Percentiles rank a stretch among this genome's conserved stretches.
phyloP scores from a whole-genome alignment of 768 basidiomycete species.

The Lentinus tigrinus region DNA sequence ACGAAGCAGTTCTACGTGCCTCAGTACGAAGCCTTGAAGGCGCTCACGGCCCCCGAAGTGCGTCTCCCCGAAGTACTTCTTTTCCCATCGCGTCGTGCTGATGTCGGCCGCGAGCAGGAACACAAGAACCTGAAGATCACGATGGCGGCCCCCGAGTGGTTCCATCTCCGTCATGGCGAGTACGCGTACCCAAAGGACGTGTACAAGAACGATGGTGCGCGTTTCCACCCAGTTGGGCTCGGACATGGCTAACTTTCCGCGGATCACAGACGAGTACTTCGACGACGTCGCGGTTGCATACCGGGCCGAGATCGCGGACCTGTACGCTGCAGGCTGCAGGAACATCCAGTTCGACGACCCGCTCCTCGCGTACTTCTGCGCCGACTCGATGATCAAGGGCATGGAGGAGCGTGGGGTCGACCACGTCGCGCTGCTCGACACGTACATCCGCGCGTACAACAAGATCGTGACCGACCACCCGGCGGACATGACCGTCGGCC shows the following conservation, averaged over 20 bases:
- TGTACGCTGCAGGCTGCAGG: conserved; percentile 43
- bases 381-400: conserved; percentile 49
- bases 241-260: neutral
- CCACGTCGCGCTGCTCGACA: conserved; percentile 61
- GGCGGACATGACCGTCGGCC: conserved; percentile 49
- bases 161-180: conserved; percentile 64
- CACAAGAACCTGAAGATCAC: conserved; percentile 70
- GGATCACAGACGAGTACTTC: conserved; percentile 42
- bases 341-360: conserved; percentile 50
- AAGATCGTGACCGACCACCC: conserved; percentile 52
- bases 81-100: neutral
- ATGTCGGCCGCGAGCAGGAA: conserved; percentile 39
- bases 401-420: conserved; percentile 64
- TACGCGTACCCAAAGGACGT: conserved; percentile 59
- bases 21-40: conserved; percentile 62
- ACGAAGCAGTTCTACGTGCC: conserved; percentile 61
- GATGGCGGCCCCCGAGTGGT: conserved; percentile 71
- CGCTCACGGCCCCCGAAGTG: conserved; percentile 54
- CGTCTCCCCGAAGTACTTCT: neutral
- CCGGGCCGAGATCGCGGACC: conserved; percentile 41
- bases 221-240: conserved; percentile 17
- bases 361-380: conserved; percentile 62
- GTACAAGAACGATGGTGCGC: conserved; percentile 58
- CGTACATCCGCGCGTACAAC: conserved; percentile 65
- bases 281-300: conserved; percentile 48